Conservation (phyloP, 768 basidiomycete species). For the Lentinula aciculospora region DNA sequence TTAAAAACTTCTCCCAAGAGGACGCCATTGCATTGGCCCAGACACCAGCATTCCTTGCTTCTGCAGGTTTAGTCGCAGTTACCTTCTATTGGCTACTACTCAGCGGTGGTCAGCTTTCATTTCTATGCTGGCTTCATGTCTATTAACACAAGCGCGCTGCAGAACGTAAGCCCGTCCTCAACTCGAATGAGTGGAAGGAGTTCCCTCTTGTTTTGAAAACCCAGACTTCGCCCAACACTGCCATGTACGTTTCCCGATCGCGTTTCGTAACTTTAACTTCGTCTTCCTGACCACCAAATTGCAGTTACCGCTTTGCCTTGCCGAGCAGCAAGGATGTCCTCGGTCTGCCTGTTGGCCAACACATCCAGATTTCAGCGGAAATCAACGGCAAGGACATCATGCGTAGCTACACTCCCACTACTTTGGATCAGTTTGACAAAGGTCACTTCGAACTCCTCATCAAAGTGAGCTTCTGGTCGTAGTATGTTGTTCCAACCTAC, state of each 20-base stretch:
- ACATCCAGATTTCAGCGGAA: slow-evolving; percentile 87
- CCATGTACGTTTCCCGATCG: slow-evolving; percentile 53
- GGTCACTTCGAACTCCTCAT: slow-evolving; percentile 96
- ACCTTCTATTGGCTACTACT: slow-evolving; percentile 50
- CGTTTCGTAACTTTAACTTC: background rate
- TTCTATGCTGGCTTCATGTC: slow-evolving; percentile 3
- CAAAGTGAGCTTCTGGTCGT: slow-evolving; percentile 54
- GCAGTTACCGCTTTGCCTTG: slow-evolving; percentile 88
- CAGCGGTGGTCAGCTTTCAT: slow-evolving; percentile 29
- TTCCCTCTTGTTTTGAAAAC: slow-evolving; percentile 81
- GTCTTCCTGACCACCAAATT: slow-evolving; percentile 1
- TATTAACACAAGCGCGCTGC: slow-evolving; percentile 4
- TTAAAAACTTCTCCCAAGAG: slow-evolving; percentile 11
- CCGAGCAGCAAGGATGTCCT: slow-evolving; percentile 71
- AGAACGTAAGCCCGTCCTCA: slow-evolving; percentile 69
- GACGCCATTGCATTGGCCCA: slow-evolving; percentile 31
- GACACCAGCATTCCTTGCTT: slow-evolving; percentile 46
- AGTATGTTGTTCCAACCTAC: slow-evolving; percentile 3
- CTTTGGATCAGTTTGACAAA: slow-evolving; percentile 77
- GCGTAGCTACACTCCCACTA: slow-evolving; percentile 94
- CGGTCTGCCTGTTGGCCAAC: slow-evolving; percentile 94
- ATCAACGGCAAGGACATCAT: slow-evolving; percentile 88
- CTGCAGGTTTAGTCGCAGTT: slow-evolving; percentile 42
- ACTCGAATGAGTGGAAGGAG: slow-evolving; percentile 73
- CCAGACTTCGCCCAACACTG: slow-evolving; percentile 90